phyloP scores from a whole-genome alignment of 2,329 filamentous ascomycete genomes.

The Penicillium janthinellum region DNA sequence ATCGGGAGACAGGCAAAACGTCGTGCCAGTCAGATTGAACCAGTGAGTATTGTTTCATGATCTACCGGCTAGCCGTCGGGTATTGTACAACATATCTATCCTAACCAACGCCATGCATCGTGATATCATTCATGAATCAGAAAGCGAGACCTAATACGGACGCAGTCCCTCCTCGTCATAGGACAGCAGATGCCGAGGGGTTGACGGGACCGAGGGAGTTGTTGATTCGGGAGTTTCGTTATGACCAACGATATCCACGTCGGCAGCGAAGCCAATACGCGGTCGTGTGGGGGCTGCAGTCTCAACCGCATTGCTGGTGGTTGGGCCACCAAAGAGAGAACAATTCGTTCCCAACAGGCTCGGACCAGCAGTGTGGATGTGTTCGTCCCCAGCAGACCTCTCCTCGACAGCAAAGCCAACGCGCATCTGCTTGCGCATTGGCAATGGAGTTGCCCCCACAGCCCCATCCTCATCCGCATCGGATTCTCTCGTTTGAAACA shows the following conservation, averaged over 20 bases:
- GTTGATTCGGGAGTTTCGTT: background rate
- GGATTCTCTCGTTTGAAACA: background rate
- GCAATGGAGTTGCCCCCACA: background rate
- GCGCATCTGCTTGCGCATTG: background rate
- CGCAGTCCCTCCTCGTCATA: background rate
- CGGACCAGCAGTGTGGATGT: background rate
- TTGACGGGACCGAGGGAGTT: background rate
- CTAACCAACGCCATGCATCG: background rate
- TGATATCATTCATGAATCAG: background rate
- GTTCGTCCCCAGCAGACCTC: background rate
- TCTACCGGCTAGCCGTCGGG: background rate
- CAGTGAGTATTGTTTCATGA: too few relatives aligned
- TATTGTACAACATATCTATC: background rate
- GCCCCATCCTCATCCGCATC: background rate
- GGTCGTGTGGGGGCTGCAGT: background rate
- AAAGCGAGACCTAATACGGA: background rate
- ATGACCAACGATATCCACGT: background rate
- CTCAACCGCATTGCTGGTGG: background rate
- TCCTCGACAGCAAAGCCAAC: background rate
- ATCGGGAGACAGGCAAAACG: too few relatives aligned
- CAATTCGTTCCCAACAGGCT: background rate
- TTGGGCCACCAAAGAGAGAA: background rate
- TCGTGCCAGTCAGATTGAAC: too few relatives aligned
- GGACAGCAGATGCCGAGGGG: background rate
- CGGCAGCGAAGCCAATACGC: constrained; percentile 14